Percentiles rank a stretch among this genome's conserved stretches.
Evolutionary conservation across 164 flowering plant genomes (phyloP).

Genomic region (Nymphaea colorata): DNA sequence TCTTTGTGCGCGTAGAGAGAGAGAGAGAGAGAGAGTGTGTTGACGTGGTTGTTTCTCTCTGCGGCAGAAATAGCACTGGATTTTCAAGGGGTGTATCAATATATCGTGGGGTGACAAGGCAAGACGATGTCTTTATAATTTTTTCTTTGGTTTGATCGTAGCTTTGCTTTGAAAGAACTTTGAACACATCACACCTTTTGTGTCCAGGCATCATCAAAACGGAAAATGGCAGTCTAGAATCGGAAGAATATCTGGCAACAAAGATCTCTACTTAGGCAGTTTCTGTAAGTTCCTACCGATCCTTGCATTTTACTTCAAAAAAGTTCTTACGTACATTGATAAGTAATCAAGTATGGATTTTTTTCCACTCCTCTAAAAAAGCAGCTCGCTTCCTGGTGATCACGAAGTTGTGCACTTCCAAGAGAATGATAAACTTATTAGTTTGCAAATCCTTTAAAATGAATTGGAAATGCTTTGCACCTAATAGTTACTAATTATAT

Average conservation of each 20-base stretch:
- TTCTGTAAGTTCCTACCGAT: conserved; percentile 11
- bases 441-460: too few species aligned
- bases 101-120: conserved; percentile 58
- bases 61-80: conserved; percentile 48
- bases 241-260: conserved; percentile 26
- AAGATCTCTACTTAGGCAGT: conserved; percentile 28
- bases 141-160: background rate
- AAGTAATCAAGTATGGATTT: too few species aligned
- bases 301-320: background rate
- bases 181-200: background rate
- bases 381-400: too few species aligned
- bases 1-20: too few species aligned
- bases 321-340: background rate
- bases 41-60: background rate
- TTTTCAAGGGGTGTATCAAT: conserved; percentile 61
- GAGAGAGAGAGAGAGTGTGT: background rate
- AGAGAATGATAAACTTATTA: too few species aligned
- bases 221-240: conserved; percentile 34
- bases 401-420: too few species aligned
- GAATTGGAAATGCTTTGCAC: too few species aligned
- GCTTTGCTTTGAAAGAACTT: too few species aligned
- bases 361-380: too few species aligned
- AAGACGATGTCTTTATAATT: background rate
- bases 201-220: conserved; percentile 24
- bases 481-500: too few species aligned